These are phyloP conservation scores for Macrolepiota dolichaula DNA, from an alignment of 768 basidiomycete genomes.

Conservation along the genomic window DNA sequence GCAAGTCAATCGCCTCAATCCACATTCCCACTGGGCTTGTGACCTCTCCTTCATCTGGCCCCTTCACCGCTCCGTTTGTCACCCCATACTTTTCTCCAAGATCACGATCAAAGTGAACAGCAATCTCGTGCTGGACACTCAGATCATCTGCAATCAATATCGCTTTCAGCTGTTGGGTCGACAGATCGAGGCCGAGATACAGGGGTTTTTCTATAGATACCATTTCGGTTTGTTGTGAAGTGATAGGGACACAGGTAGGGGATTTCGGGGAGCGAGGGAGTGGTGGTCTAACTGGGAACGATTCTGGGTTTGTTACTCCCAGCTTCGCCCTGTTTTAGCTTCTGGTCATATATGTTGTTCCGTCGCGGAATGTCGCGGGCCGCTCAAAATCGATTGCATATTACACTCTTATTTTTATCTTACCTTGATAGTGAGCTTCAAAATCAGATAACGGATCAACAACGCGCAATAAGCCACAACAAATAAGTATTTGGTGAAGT, in stretches of 20 bases:
- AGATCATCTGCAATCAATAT: slow-evolving; percentile 59
- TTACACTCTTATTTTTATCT: not conserved
- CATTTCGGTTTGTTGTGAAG: not conserved
- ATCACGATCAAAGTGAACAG: slow-evolving; percentile 80
- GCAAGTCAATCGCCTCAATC: slow-evolving; percentile 82
- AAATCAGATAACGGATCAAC: not conserved
- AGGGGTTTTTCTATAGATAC: slow-evolving; percentile 17
- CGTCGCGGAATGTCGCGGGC: not conserved
- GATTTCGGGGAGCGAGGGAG: not conserved
- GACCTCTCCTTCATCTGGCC: slow-evolving; percentile 68
- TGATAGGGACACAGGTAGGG: not conserved
- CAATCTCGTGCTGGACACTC: slow-evolving; percentile 59
- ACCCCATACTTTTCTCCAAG: slow-evolving; percentile 61
- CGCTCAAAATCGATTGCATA: not conserved
- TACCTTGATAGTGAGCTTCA: not conserved
- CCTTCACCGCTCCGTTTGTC: slow-evolving; percentile 60
- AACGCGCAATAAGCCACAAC: slow-evolving; percentile 6
- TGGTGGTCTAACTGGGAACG: not conserved
- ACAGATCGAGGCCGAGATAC: slow-evolving; percentile 84
- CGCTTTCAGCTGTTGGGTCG: slow-evolving; percentile 83
- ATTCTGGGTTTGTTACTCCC: not conserved
- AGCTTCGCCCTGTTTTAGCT: not conserved
- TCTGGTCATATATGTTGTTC: too few relatives aligned
- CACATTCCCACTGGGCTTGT: slow-evolving; percentile 81
- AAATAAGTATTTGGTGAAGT: not conserved